Conservation (phyloP, 371 early-diverging fungal species). For the Mucor irregularis region DNA sequence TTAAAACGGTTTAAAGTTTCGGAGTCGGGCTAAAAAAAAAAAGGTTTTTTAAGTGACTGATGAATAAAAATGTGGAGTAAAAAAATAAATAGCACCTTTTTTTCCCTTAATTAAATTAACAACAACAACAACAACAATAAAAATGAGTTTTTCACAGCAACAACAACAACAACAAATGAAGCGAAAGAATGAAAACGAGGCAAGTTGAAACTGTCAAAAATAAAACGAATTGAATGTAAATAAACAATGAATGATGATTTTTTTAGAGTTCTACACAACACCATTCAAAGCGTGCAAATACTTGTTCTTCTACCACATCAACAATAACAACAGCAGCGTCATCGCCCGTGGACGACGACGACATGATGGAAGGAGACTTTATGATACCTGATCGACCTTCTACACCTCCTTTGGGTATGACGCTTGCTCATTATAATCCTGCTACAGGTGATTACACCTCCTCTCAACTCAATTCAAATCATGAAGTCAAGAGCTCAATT, state of each 20-base stretch:
- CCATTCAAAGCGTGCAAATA: not conserved
- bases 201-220: too few relatives aligned
- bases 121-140: too few relatives aligned
- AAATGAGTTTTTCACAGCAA: too few relatives aligned
- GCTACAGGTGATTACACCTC: conserved; percentile 35
- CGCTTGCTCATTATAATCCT: conserved; percentile 43
- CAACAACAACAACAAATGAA: too few relatives aligned
- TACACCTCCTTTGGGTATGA: conserved; percentile 53
- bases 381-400: conserved; percentile 27
- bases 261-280: too few relatives aligned
- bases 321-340: not conserved
- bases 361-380: not conserved
- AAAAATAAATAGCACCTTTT: not conserved
- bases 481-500: conserved; percentile 29
- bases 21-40: not conserved
- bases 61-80: too few relatives aligned
- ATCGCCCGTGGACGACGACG: too few relatives aligned
- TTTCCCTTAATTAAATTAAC: not conserved
- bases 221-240: too few relatives aligned
- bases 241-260: too few relatives aligned
- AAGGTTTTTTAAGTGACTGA: not conserved
- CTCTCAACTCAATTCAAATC: conserved; percentile 30
- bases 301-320: not conserved
- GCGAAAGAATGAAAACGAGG: too few relatives aligned
- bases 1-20: too few relatives aligned